A percentile compares a stretch with the other conserved stretches of the same genome.
These are phyloP conservation scores for Fusarium poae DNA, from an alignment of 2,329 filamentous ascomycete species.

Conservation along the genomic window DNA sequence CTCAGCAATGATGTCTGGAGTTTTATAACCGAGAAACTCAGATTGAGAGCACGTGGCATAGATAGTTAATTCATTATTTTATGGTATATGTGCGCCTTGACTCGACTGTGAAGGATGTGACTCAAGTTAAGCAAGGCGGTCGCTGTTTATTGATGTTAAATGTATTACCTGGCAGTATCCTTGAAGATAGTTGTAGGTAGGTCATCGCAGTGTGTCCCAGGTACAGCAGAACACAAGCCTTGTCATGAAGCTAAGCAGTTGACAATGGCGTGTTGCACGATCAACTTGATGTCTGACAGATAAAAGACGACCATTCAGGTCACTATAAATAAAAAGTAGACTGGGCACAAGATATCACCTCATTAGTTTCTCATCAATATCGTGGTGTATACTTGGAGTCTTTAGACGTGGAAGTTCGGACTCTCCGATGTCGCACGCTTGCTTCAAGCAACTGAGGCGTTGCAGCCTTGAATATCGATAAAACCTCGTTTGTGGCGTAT, in stretches of 20 bases:
- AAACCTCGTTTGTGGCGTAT: background rate
- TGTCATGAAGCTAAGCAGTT: slow-evolving; percentile 2
- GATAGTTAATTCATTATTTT: slow-evolving; percentile 36
- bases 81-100: background rate
- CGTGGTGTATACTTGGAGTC: background rate
- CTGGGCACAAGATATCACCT: background rate
- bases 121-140: background rate
- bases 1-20: slow-evolving; percentile 26
- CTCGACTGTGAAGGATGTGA: background rate
- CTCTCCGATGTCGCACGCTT: slow-evolving; percentile 8
- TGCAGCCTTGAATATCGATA: background rate
- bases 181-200: background rate
- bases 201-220: background rate
- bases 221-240: slow-evolving; percentile 8
- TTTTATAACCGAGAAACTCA: slow-evolving; percentile 28
- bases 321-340: slow-evolving; percentile 18
- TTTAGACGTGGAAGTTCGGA: background rate
- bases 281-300: slow-evolving; percentile 20
- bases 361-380: background rate
- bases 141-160: no score
- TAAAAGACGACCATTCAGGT: background rate
- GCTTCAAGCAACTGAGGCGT: background rate
- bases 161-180: no score
- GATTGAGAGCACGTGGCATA: slow-evolving; percentile 31
- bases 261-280: slow-evolving; percentile 19